Conservation (phyloP, 2,329 filamentous ascomycete genomes). For the Xylaria arbuscula region DNA sequence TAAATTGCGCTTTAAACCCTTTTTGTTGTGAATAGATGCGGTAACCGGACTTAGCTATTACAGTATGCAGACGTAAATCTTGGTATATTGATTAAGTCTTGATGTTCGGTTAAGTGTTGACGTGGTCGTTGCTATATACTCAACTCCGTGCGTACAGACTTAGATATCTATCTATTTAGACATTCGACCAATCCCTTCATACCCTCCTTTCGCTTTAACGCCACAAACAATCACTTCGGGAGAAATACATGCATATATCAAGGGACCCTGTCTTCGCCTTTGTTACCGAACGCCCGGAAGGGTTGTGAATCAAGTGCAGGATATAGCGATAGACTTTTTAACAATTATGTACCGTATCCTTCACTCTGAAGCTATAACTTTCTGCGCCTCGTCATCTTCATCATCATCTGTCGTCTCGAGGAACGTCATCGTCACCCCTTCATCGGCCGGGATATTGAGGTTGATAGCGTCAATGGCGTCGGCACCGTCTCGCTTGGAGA, state of each 20-base stretch:
- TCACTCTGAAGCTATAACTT: conserved; percentile 40
- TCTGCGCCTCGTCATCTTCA: conserved; percentile 44
- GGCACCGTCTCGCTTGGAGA: conserved; percentile 43
- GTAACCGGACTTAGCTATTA: not conserved
- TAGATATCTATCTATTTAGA: conserved; percentile 6
- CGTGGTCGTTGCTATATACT: conserved; percentile 25
- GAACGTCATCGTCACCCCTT: conserved; percentile 61
- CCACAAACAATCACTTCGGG: conserved; percentile 26
- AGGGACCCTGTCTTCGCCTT: conserved; percentile 23
- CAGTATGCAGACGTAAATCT: not conserved
- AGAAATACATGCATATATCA: conserved; percentile 12
- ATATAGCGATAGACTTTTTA: not conserved
- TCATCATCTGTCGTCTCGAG: conserved; percentile 54
- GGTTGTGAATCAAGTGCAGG: conserved; percentile 3
- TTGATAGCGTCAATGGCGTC: conserved; percentile 57
- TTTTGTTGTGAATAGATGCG: no score
- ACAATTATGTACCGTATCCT: conserved; percentile 24
- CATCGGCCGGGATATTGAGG: conserved; percentile 57
- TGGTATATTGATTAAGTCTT: conserved; percentile 11
- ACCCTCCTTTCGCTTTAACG: conserved; percentile 22
- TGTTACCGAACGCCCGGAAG: conserved; percentile 30
- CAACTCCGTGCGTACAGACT: conserved; percentile 21
- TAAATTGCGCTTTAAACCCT: no score
- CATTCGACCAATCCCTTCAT: not conserved
- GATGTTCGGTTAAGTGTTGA: conserved; percentile 10